These are phyloP conservation scores for Pachysandra terminalis DNA, from an alignment of 164 flowering plant genomes.

Conservation along the genomic window DNA sequence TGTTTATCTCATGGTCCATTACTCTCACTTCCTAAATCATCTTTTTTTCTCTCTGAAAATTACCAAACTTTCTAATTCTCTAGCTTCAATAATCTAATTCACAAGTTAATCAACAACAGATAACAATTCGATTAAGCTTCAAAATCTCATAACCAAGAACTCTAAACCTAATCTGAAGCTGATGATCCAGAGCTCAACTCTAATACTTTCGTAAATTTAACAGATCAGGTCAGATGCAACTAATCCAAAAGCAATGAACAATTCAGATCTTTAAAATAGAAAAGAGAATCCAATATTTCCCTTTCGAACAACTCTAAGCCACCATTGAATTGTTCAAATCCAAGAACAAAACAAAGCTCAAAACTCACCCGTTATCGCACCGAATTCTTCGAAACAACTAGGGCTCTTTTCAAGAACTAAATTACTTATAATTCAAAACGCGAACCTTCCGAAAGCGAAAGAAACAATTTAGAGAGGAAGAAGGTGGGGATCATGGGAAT, in stretches of 20 bases:
- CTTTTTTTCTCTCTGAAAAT: background rate
- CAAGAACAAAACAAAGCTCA: background rate
- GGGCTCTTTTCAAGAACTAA: no score
- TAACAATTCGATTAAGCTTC: background rate
- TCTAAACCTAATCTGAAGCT: background rate
- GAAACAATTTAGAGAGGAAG: no score
- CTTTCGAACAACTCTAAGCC: background rate
- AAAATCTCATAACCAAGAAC: background rate
- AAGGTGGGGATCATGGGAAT: background rate
- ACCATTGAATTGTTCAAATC: background rate
- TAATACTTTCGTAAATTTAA: background rate
- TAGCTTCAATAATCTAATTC: background rate
- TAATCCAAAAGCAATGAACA: background rate
- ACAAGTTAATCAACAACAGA: background rate
- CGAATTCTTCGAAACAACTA: background rate
- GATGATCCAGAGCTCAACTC: background rate
- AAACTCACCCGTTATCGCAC: no score
- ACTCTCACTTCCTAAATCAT: slow-evolving; percentile 5
- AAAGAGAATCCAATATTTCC: background rate
- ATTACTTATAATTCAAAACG: background rate
- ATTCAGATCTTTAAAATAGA: background rate
- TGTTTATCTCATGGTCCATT: slow-evolving; percentile 9
- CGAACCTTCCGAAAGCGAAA: background rate
- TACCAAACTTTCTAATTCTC: background rate
- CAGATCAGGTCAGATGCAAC: background rate